Evolutionary conservation across 192 early-diverging fungal species (phyloP).

Genomic region (Obelidium mucronatum): DNA sequence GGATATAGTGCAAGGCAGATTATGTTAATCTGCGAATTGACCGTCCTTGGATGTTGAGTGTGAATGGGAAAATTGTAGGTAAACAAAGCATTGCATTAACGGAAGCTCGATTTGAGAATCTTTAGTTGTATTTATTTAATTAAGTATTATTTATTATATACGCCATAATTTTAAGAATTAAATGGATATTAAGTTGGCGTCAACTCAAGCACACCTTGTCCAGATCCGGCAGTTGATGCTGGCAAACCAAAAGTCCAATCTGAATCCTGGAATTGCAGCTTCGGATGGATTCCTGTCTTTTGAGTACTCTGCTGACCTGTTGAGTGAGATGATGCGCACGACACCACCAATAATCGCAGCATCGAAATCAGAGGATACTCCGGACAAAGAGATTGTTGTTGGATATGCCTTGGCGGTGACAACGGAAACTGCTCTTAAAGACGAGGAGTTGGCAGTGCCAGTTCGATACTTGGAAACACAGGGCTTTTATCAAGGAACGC

Average conservation of each 20-base stretch:
- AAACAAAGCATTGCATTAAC: slow-evolving; percentile 7
- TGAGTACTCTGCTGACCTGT: neutral
- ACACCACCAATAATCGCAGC: neutral
- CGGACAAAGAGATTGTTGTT: neutral
- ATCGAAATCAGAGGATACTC: neutral
- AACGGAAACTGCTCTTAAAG: neutral
- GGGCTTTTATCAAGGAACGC: neutral
- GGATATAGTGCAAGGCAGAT: neutral
- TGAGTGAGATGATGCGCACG: neutral
- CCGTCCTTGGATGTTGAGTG: neutral
- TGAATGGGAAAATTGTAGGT: slow-evolving; percentile 14
- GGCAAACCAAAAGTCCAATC: neutral
- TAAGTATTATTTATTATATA: neutral
- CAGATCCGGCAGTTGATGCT: slow-evolving; percentile 1
- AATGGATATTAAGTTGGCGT: neutral
- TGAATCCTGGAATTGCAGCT: neutral
- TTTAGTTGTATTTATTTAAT: neutral
- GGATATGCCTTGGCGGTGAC: neutral
- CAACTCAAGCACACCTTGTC: neutral
- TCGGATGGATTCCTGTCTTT: neutral
- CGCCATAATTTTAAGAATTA: neutral
- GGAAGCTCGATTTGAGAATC: slow-evolving; percentile 11
- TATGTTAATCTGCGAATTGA: slow-evolving; percentile 24
- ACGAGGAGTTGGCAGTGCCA: neutral
- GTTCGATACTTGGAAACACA: neutral